Conservation (phyloP, 345 rosid genomes). For the Turnera subulata region DNA sequence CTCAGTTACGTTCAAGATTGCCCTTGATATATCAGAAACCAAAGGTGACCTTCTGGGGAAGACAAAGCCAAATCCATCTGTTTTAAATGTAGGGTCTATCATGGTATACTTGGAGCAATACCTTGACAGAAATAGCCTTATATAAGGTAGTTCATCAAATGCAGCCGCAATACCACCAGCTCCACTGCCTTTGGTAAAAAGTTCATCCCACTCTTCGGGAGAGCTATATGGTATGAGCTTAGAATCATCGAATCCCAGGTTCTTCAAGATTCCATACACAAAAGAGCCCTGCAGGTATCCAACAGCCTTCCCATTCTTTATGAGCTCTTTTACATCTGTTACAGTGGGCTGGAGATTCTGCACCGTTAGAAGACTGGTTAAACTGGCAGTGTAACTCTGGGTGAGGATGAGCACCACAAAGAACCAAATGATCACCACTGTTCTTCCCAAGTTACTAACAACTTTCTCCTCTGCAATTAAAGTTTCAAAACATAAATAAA, state of each 20-base stretch:
- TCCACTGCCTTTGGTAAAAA: constrained; percentile 20
- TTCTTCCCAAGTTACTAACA: constrained; percentile 36
- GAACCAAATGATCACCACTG: constrained; percentile 50
- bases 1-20: constrained; percentile 5
- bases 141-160: constrained; percentile 30
- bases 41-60: constrained; percentile 13
- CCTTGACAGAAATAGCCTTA: constrained; percentile 18
- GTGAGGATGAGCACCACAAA: constrained; percentile 56
- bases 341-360: constrained; percentile 43
- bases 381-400: constrained; percentile 63
- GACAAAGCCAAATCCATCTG: constrained; percentile 42
- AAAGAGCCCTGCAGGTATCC: constrained; percentile 43
- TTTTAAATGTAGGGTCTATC: constrained; percentile 18
- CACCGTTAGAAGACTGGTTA: constrained; percentile 47
- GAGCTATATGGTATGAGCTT: constrained; percentile 12
- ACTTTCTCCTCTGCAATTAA: constrained; percentile 49
- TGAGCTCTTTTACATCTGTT: constrained; percentile 33
- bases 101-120: constrained; percentile 21
- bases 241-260: constrained; percentile 13
- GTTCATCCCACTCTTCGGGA: constrained; percentile 19
- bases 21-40: constrained; percentile 15
- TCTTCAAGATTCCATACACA: constrained; percentile 23
- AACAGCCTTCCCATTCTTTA: constrained; percentile 27
- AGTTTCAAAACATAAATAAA: not conserved
- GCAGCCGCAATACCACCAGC: constrained; percentile 32